Evolutionary conservation across 2,329 filamentous ascomycete species (phyloP).

Genomic region (Xylaria sp.): DNA sequence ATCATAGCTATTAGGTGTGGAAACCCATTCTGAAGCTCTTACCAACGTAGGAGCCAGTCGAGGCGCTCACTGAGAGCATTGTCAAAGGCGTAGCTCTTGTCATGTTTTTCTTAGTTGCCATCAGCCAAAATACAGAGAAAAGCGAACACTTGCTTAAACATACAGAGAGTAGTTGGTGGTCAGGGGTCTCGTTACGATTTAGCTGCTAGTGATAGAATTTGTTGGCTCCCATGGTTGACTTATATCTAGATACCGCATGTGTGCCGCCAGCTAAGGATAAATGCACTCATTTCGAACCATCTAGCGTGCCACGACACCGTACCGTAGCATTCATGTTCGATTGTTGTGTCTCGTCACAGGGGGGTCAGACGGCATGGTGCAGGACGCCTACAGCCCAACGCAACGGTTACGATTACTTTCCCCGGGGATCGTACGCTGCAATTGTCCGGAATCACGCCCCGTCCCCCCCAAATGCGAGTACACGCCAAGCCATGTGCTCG

Average conservation of each 20-base stretch:
- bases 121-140: not conserved
- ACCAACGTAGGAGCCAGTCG: not conserved
- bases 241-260: conserved; percentile 2
- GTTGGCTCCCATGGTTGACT: not conserved
- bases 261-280: not conserved
- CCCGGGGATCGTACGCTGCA: not conserved
- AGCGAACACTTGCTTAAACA: not conserved
- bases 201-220: not conserved
- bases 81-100: not conserved
- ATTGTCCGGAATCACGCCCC: not conserved
- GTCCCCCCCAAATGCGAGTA: not conserved
- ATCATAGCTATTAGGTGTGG: not conserved
- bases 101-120: not conserved
- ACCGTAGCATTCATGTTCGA: not conserved
- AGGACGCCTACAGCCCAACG: not conserved
- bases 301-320: not conserved
- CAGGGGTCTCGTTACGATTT: not conserved
- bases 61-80: not conserved
- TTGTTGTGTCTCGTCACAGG: not conserved
- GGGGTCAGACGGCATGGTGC: not conserved
- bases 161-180: not conserved
- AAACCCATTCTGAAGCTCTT: not conserved
- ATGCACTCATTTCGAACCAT: not conserved
- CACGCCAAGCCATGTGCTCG: not conserved
- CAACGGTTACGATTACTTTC: not conserved